Evolutionary conservation across 2,329 filamentous ascomycete species (phyloP), one percentile per base, ranked within the genome.

Genomic region (Curvularia eragrostidis): DNA sequence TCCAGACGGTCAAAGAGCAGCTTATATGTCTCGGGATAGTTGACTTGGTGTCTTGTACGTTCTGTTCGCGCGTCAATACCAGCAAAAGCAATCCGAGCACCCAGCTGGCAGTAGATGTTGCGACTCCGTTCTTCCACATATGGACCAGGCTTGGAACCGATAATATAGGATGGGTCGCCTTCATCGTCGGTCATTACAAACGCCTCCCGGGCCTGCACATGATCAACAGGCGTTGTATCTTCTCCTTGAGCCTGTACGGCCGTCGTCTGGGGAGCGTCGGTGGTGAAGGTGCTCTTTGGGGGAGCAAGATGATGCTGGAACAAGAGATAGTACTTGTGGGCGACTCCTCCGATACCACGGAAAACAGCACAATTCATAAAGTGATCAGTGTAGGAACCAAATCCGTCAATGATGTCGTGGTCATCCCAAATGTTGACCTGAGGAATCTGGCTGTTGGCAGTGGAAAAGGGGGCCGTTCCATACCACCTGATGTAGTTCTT

Each of bases 41-140:
- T 97, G 78, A 98, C 88, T 78, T 97, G 93, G 71, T 96, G 92
- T 36, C 94, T 87, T 8, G 94, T 97, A 23, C 93, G 90, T 84
- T 89, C 84, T n/a, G 84, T 86, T 13, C 85, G 82, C 9, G 84
- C 84, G 74, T 87, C 84, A 68, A 85, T 79, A 74, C 87, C 85
- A 49, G 84, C 71, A 70, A 87, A 86, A 36, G 87, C 84, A 67
- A 91, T 88, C 9, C 90, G 83, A 59, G 83, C 84, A 39, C 87
- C 87, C 3, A 89, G 80, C 53, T 87, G 85, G 75, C 85, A 86
- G 76, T 87, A 89, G 59, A 89, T 78, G 70, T 77, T 87, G 48
- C 85, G 79, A 62, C 85, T 87, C 53, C 77, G 78, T 72, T 88
- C 85, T 66, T 87, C 85, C 2, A 89, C 84, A 59, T 89, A 89